phyloP scores from a whole-genome alignment of 208 protist species.

The Vickermania ingenoplastis region DNA sequence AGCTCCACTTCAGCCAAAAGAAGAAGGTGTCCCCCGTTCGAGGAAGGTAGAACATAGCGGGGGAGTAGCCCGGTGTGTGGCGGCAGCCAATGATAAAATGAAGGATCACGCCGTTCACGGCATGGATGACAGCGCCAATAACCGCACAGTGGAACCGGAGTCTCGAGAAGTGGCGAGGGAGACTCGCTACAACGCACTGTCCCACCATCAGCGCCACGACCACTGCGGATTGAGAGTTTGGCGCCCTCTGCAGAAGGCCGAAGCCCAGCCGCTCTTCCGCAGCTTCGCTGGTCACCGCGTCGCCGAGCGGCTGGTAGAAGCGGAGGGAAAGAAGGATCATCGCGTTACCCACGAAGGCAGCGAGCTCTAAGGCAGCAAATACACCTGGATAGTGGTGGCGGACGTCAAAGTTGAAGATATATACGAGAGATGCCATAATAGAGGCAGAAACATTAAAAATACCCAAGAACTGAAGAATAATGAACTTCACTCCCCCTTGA shows the following conservation, averaged over 20 bases:
- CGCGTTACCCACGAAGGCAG: slow-evolving; percentile 41
- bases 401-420: slow-evolving; percentile 22
- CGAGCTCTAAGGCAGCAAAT: slow-evolving; percentile 20
- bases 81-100: slow-evolving; percentile 35
- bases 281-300: background rate
- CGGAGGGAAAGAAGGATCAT: slow-evolving; percentile 42
- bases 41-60: slow-evolving; percentile 11
- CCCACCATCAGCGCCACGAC: slow-evolving; percentile 30
- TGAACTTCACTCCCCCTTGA: slow-evolving; percentile 49
- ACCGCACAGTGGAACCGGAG: slow-evolving; percentile 11
- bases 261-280: background rate
- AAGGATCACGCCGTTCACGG: slow-evolving; percentile 32
- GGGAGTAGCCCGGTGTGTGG: slow-evolving; percentile 21
- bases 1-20: slow-evolving; percentile 19
- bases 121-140: slow-evolving; percentile 30
- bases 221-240: slow-evolving; percentile 53
- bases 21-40: slow-evolving; percentile 27
- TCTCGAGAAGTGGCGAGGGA: slow-evolving; percentile 13
- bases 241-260: slow-evolving; percentile 3
- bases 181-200: slow-evolving; percentile 23
- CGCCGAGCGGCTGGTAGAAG: slow-evolving; percentile 27
- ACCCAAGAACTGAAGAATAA: slow-evolving; percentile 67
- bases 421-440: slow-evolving; percentile 14
- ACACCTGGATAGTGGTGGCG: slow-evolving; percentile 23
- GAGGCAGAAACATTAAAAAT: slow-evolving; percentile 19